Percentiles rank a stretch among this genome's conserved stretches.
phyloP scores from a whole-genome alignment of 306 rosid genomes.

The Albizia julibrissin region DNA sequence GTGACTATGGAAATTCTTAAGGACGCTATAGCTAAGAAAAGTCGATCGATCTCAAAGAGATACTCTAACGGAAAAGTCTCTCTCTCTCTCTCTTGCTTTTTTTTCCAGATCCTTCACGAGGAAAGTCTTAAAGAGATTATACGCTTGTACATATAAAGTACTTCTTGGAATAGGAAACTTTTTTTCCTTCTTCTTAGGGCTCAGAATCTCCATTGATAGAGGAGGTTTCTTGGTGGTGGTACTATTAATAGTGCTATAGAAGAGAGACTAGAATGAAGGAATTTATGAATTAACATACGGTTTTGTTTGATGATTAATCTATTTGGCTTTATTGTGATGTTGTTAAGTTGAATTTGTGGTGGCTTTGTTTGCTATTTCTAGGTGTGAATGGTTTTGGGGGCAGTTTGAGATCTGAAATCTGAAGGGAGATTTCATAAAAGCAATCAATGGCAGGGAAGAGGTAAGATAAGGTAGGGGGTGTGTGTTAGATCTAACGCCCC shows the following conservation, averaged over 20 bases:
- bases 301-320: not conserved
- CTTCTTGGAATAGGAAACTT: not conserved
- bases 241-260: slow-evolving; percentile 28
- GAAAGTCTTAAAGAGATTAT: too few species aligned
- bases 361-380: not conserved
- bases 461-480: slow-evolving; percentile 40
- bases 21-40: not conserved
- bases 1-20: slow-evolving; percentile 69
- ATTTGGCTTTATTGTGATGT: not conserved
- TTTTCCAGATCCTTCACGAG: too few species aligned
- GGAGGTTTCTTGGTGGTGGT: slow-evolving; percentile 36
- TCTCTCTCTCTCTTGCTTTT: not conserved
- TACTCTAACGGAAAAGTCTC: not conserved
- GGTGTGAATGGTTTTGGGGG: slow-evolving; percentile 20
- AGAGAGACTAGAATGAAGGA: slow-evolving; percentile 27
- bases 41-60: not conserved
- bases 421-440: slow-evolving; percentile 46
- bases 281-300: slow-evolving; percentile 20
- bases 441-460: slow-evolving; percentile 38
- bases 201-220: slow-evolving; percentile 35
- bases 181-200: not conserved
- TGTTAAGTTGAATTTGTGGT: slow-evolving; percentile 19
- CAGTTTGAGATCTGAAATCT: slow-evolving; percentile 46
- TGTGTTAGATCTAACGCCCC: slow-evolving; percentile 41
- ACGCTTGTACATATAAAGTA: slow-evolving; percentile 42